Base-by-base conservation (phyloP, 352 stramenopile genomes). In the Phytopythium montanum region DNA sequence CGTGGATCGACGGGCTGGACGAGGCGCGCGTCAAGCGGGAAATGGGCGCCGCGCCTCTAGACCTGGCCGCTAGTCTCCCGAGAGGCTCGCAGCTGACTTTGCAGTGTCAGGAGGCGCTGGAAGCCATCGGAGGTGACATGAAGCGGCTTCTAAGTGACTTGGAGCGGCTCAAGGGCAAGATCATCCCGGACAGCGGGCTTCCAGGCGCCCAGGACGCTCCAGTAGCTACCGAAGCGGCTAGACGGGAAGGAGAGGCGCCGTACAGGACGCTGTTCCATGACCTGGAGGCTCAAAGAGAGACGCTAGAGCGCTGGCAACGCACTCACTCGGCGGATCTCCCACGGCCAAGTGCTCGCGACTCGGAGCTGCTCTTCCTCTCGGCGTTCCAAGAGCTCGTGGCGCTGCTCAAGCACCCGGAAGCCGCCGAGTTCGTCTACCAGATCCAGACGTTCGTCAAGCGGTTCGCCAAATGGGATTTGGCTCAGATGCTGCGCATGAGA, bases 401-500 rank as follows among this genome's bases (percentile, higher is more conserved):
- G 3, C 33, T 91, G 39, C 59, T 94, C 29, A 91, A 90, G 62
- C 73, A 85, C 25, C 62, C 80, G 16, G 61, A 76, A 19, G 79
- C 78, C 1, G 79, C 81, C 0, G 81, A 94, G 26, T 42, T 91
- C 13, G 85, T 94, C 49, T 90, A 94, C 60, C 75, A 87, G 34
- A 86, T 94, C 54, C 85, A 92, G 55, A 78, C 74, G 14, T 94
- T 94, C 48, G 78, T 92, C 5, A 79, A 87, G 58, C 70, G 64
- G 14, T 75, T 85, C 19, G 74, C 82, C 23, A 57, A 82, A 16
- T 88, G 79, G 76, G 68, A 88, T 51, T 57, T 87, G 29, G 52
- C 68, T 39, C 44, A 54, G n/a, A 88, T 88, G 76, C 36, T 87
- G 21, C 62, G 31, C 8, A 68, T 79, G 12, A 64, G 66, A 13